These are phyloP conservation scores for Boletales sp. DNA, from an alignment of 768 basidiomycete species.

Conservation along the genomic window DNA sequence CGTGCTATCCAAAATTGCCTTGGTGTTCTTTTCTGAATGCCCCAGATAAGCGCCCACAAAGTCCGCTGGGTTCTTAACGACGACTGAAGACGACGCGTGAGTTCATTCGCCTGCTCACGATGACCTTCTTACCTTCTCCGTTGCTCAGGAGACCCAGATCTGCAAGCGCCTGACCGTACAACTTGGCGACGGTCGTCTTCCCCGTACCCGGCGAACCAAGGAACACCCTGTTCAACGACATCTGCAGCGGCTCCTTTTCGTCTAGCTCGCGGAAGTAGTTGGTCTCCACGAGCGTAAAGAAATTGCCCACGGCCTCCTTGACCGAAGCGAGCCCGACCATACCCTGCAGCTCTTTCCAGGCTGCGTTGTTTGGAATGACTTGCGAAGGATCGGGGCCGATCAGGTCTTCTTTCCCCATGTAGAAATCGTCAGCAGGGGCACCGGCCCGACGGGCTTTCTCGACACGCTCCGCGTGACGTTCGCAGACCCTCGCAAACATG, in stretches of 20 bases:
- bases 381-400: slow-evolving; percentile 63
- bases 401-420: slow-evolving; percentile 51
- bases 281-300: slow-evolving; percentile 44
- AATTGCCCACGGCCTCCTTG: slow-evolving; percentile 51
- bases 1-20: slow-evolving; percentile 55
- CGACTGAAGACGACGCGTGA: slow-evolving; percentile 36
- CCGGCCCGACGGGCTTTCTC: slow-evolving; percentile 41
- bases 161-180: slow-evolving; percentile 62
- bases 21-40: slow-evolving; percentile 61
- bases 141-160: slow-evolving; percentile 66
- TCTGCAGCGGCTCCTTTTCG: slow-evolving; percentile 48
- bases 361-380: slow-evolving; percentile 41
- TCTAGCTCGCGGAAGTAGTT: slow-evolving; percentile 61
- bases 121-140: slow-evolving; percentile 53
- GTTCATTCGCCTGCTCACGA: background rate
- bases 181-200: slow-evolving; percentile 66
- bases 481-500: slow-evolving; percentile 43
- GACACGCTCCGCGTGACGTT: slow-evolving; percentile 54
- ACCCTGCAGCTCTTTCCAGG: slow-evolving; percentile 51
- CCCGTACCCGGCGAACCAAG: slow-evolving; percentile 69
- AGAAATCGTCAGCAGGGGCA: slow-evolving; percentile 44
- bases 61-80: slow-evolving; percentile 67
- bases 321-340: slow-evolving; percentile 56
- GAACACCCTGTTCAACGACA: slow-evolving; percentile 65
- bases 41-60: slow-evolving; percentile 60